Evolutionary conservation across 2,329 filamentous ascomycete genomes (phyloP), one percentile per base, ranked within the genome.

Genomic region (Neonectria magnoliae): DNA sequence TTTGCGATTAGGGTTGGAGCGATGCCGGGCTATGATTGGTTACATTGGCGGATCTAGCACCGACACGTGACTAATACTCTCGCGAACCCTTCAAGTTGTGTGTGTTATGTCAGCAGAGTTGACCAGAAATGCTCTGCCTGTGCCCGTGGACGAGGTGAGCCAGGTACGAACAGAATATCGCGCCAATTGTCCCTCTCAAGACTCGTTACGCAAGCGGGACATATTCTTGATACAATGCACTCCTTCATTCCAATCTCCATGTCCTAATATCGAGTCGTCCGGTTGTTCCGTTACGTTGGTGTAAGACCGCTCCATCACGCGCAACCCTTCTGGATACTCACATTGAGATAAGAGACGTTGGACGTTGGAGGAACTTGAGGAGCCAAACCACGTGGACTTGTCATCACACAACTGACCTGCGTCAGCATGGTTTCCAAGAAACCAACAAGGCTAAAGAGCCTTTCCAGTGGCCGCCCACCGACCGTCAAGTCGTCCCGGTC

Each of bases 381-480:
- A 22, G 9, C 22, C 6, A 31, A 33, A 6, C 3, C 55, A 22
- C n/a, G 27, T 48, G 33, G 50, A 29, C 25, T 38, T 10, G 10
- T 14, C 5, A 29, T 20, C n/a, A 25, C 11, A 50, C 13, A 25
- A 18, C 18, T 22, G 20, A 2, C 18, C 27, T 44, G n/a, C 14
- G 29, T 20, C 31, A 66, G 10, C 3, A 88, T 88, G 85, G 81
- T 79, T 62, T 70, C 75, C 11, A 81, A 77, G 52, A 87, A 83
- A 75, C 84, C 81, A 57, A 80, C 80, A 60, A 74, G 75, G 52
- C 67, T 77, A 5, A 87, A 84, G 70, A 85, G 80, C 60, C 76
- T 81, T 25, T 69, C 75, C 16, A 80, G 81, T 22, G 85, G 88
- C 14, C 84, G 89, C n/a, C 86, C 87, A 3, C 88, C 88, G 10